These are phyloP conservation scores for Cercospora brassicicola DNA, from an alignment of 2,329 filamentous ascomycete species.

Conservation along the genomic window DNA sequence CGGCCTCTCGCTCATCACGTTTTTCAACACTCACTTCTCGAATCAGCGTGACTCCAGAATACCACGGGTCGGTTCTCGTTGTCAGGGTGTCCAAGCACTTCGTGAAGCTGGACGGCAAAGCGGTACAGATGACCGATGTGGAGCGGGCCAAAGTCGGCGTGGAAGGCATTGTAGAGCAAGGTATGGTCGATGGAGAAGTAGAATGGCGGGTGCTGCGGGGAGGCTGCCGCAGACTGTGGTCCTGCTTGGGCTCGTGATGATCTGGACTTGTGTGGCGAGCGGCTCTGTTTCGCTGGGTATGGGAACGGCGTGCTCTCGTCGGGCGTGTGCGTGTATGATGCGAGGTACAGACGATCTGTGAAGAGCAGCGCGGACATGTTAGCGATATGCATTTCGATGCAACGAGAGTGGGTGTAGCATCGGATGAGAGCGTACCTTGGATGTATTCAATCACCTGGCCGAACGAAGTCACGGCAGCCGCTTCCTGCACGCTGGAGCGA, in stretches of 20 bases:
- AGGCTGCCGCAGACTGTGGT: slow-evolving; percentile 49
- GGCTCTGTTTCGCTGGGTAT: slow-evolving; percentile 62
- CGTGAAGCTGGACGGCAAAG: slow-evolving; percentile 93
- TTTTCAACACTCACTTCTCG: slow-evolving; percentile 67
- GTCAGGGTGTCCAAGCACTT: slow-evolving; percentile 85
- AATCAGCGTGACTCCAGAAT: slow-evolving; percentile 92
- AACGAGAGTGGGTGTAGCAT: neutral
- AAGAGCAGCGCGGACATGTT: slow-evolving; percentile 37
- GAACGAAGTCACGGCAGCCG: slow-evolving; percentile 56
- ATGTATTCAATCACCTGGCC: slow-evolving; percentile 96
- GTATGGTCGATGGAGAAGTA: slow-evolving; percentile 88
- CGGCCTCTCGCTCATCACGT: slow-evolving; percentile 12
- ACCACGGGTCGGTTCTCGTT: slow-evolving; percentile 89
- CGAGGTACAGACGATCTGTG: slow-evolving; percentile 88
- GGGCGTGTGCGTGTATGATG: slow-evolving; percentile 81
- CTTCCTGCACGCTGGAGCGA: slow-evolving; percentile 32
- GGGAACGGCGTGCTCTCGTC: slow-evolving; percentile 82
- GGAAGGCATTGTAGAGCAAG: slow-evolving; percentile 95
- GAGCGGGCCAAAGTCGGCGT: slow-evolving; percentile 95
- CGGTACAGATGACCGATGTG: slow-evolving; percentile 97
- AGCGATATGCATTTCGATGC: slow-evolving; percentile 22
- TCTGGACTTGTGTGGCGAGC: slow-evolving; percentile 70
- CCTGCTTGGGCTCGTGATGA: slow-evolving; percentile 65
- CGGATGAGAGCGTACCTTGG: slow-evolving; percentile 60
- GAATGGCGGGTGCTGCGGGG: slow-evolving; percentile 63